Conservation (phyloP, 495 filamentous ascomycete species). For the Hyphodiscus hymeniophilus region DNA sequence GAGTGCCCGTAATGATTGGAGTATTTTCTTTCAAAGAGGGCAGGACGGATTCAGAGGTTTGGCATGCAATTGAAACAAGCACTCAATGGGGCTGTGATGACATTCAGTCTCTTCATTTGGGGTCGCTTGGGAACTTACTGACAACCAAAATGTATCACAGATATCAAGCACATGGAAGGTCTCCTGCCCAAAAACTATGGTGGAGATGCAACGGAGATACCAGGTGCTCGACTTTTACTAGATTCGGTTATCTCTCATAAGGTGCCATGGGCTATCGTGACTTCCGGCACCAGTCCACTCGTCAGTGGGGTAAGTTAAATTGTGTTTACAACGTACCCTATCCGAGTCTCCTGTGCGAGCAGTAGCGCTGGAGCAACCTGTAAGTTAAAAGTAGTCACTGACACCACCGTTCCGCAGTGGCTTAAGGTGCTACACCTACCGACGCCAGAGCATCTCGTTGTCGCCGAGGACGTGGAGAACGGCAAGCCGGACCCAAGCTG, state of each 20-base stretch:
- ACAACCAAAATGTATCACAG: slow-evolving; percentile 31
- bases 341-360: no score
- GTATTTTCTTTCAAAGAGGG: no score
- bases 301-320: no score
- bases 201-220: slow-evolving; percentile 63
- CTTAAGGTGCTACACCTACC: slow-evolving; percentile 68
- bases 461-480: slow-evolving; percentile 74
- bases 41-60: no score
- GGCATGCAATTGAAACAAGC: no score
- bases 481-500: slow-evolving; percentile 89
- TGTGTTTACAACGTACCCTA: no score
- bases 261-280: slow-evolving; percentile 86
- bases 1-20: no score
- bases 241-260: slow-evolving; percentile 31
- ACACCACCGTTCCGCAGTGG: no score
- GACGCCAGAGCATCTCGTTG: slow-evolving; percentile 60
- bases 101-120: no score
- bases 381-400: no score
- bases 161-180: slow-evolving; percentile 71
- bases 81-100: no score
- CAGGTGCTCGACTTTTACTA: slow-evolving; percentile 32
- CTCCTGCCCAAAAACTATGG: slow-evolving; percentile 69
- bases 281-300: slow-evolving; percentile 74
- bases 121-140: not conserved
- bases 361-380: no score